Evolutionary conservation across 2,329 filamentous ascomycete species (phyloP), one percentile per base, ranked within the genome.

Genomic region (Cryphonectria radicalis): DNA sequence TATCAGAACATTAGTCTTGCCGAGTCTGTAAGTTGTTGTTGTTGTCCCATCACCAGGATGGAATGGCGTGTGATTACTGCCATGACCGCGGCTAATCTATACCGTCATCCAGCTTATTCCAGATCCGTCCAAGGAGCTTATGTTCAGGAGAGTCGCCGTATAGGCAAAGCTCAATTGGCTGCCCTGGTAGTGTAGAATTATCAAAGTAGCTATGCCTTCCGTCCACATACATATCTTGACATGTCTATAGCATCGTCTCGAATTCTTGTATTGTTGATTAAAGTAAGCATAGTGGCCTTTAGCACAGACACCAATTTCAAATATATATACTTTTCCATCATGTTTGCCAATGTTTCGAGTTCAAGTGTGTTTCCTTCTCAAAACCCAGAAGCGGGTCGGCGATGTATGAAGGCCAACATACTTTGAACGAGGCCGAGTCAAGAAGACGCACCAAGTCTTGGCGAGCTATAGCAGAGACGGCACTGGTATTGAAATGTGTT

Each of bases 1-100:
- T 78, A 77, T 64, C 66, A 69, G 10, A 79, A 80, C 63, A 53
- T 78, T 14, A 57, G 66, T 22, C 73, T 78, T 69, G 76, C 73
- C 0, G 28, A 68, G 5, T 6, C 43, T 46, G 74, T 77, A 37
- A 73, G 67, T 64, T 22, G 28, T 28, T 3, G 32, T 11, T 10
- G 73, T 72, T 4, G 73, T 73, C 0, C 76, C 76, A 63, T 62
- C 32, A 17, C 19, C 10, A 2, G n/a, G 14, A 5, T 32, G 4
- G 13, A 14, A 28, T 71, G 46, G 63, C 67, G 68, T 72, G n/a
- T 71, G 60, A 22, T n/a, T 50, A n/a, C n/a, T 60, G 4, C 6
- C 3, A 25, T n/a, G 28, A 53, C 25, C 14, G 17, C 13, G 5
- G 42, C 63, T 65, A 22, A 65, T 17, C 53, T 22, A 1, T 65